phyloP scores from a whole-genome alignment of 2,329 filamentous ascomycete genomes.

The Helotiales sp. region DNA sequence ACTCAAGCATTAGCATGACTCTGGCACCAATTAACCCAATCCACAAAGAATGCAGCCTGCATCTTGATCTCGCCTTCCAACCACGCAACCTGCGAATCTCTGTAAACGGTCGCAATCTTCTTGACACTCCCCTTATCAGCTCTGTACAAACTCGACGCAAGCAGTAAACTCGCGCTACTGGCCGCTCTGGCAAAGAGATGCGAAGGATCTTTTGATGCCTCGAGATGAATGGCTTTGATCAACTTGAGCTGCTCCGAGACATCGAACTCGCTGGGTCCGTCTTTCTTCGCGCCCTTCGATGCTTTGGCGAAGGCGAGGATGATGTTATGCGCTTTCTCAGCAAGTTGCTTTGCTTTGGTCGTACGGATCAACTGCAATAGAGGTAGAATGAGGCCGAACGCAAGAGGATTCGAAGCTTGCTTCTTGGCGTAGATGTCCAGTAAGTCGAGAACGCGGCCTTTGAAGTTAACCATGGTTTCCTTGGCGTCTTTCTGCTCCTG shows the following conservation, averaged over 20 bases:
- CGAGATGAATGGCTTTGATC: conserved; percentile 70
- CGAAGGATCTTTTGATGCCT: conserved; percentile 65
- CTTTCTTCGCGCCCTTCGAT: conserved; percentile 59
- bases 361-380: conserved; percentile 76
- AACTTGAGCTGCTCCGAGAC: conserved; percentile 52
- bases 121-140: conserved; percentile 58
- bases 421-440: conserved; percentile 84
- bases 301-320: conserved; percentile 74
- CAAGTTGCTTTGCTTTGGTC: conserved; percentile 77
- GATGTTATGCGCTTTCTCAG: conserved; percentile 73
- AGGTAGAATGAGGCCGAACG: conserved; percentile 74
- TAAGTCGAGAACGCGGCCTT: conserved; percentile 88
- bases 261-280: conserved; percentile 50
- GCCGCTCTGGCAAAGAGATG: conserved; percentile 76
- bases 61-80: conserved; percentile 62
- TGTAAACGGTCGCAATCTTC: conserved; percentile 67
- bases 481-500: conserved; percentile 87
- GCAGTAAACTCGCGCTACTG: conserved; percentile 72
- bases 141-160: conserved; percentile 65
- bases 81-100: conserved; percentile 63
- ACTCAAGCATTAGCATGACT: conserved; percentile 46
- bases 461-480: conserved; percentile 90
- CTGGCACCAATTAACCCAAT: conserved; percentile 77
- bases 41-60: conserved; percentile 69
- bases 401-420: conserved; percentile 70